phyloP scores from a whole-genome alignment of 805 yeast species.

The Torulaspora franciscae region DNA sequence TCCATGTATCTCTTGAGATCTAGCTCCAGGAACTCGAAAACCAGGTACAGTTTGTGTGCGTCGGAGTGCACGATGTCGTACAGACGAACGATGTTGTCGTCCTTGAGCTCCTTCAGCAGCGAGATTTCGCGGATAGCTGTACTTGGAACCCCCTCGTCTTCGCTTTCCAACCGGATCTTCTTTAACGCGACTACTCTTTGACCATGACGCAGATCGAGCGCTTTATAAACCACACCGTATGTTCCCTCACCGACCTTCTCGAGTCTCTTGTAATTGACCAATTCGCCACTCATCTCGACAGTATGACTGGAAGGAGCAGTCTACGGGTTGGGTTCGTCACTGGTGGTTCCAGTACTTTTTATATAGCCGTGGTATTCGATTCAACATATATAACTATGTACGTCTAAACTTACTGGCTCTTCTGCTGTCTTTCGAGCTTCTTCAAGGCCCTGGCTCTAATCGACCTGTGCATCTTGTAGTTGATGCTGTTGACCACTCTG shows the following conservation, averaged over 20 bases:
- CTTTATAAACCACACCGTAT: slow-evolving; percentile 98
- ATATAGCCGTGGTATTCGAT: not conserved
- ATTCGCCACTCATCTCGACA: slow-evolving; percentile 61
- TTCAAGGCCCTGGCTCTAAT: slow-evolving; percentile 80
- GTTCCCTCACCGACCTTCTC: slow-evolving; percentile 98
- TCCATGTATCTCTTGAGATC: slow-evolving; percentile 96
- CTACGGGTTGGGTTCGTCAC: no score
- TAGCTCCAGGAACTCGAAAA: slow-evolving; percentile 88
- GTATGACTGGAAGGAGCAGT: not conserved
- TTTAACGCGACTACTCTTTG: slow-evolving; percentile 83
- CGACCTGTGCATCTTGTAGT: slow-evolving; percentile 69
- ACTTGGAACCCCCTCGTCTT: slow-evolving; percentile 93
- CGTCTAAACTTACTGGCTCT: slow-evolving; percentile 19
- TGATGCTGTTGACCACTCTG: slow-evolving; percentile 59
- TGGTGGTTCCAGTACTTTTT: no score
- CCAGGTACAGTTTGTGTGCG: slow-evolving; percentile 81
- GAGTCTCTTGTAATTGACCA: slow-evolving; percentile 85
- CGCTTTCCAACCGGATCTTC: slow-evolving; percentile 90
- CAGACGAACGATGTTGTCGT: slow-evolving; percentile 84
- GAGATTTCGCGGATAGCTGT: slow-evolving; percentile 97
- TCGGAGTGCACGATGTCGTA: slow-evolving; percentile 97
- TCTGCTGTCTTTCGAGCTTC: slow-evolving; percentile 42
- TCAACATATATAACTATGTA: slow-evolving; percentile 3
- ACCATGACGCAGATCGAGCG: slow-evolving; percentile 78
- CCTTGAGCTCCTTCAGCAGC: slow-evolving; percentile 87